Evolutionary conservation across 345 rosid genomes (phyloP).

Genomic region (Syzygium aromaticum): DNA sequence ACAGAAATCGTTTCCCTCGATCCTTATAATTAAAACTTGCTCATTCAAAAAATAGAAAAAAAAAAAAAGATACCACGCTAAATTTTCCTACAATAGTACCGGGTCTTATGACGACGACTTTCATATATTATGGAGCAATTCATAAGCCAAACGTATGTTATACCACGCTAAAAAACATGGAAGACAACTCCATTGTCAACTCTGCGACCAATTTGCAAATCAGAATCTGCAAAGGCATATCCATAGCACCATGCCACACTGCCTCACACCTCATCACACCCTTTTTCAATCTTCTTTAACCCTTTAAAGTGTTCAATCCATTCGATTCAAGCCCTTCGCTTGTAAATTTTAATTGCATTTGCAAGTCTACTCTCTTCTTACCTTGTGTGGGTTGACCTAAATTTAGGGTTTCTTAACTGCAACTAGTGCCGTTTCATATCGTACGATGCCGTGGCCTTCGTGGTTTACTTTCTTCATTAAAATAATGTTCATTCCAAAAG

Average conservation of each 20-base stretch:
- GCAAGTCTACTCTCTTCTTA: too few species aligned
- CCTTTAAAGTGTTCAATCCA: neutral
- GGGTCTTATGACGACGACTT: neutral
- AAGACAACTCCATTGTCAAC: neutral
- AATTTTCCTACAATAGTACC: too few species aligned
- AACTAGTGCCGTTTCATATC: neutral
- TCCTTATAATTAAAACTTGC: too few species aligned
- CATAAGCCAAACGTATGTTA: neutral
- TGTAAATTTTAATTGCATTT: too few species aligned
- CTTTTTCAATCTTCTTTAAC: neutral
- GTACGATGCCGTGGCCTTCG: neutral
- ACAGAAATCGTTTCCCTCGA: neutral
- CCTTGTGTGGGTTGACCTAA: neutral
- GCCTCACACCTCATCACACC: neutral
- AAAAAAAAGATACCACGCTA: too few species aligned
- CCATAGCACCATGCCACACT: neutral
- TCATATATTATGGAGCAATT: neutral
- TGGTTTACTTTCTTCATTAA: neutral
- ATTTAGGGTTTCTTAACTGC: neutral
- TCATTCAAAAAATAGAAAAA: too few species aligned
- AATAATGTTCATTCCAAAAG: neutral
- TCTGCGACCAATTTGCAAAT: neutral
- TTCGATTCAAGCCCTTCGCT: neutral
- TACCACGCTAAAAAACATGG: accelerated
- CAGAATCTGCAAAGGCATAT: neutral